A percentile compares a stretch with the other conserved stretches of the same genome.
Conservation (phyloP, 1,284 basidiomycete species). For the Somion occarium region DNA sequence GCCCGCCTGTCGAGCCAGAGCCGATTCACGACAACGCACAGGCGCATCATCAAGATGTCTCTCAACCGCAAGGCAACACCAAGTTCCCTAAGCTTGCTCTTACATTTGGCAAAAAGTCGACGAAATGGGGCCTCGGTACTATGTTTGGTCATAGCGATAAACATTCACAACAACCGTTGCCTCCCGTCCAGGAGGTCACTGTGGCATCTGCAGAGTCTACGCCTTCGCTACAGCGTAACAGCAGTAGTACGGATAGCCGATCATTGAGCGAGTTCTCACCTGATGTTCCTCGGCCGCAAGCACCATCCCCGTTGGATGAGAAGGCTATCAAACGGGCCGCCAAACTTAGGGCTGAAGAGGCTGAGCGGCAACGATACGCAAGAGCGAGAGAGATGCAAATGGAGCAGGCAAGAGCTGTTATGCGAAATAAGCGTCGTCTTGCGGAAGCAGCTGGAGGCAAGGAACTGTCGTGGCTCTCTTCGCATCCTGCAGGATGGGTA, state of each 20-base stretch:
- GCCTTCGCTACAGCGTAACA: conserved; percentile 79
- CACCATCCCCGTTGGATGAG: conserved; percentile 20
- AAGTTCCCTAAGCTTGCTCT: conserved; percentile 54
- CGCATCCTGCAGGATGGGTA: conserved; percentile 32
- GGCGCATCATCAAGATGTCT: conserved; percentile 18
- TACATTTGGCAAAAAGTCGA: conserved; percentile 61
- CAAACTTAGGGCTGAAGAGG: conserved; percentile 78
- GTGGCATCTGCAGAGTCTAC: conserved; percentile 45
- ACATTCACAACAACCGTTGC: conserved; percentile 44
- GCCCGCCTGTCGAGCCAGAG: conserved; percentile 39
- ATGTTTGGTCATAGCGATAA: conserved; percentile 78
- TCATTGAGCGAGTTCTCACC: conserved; percentile 54
- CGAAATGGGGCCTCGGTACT: conserved; percentile 53
- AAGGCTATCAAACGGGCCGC: conserved; percentile 89
- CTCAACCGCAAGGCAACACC: conserved; percentile 34
- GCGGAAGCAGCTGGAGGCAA: conserved; percentile 47
- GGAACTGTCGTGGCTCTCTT: conserved; percentile 40
- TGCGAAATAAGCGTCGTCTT: conserved; percentile 83
- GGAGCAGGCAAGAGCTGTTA: conserved; percentile 92
- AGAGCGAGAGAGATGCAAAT: conserved; percentile 68
- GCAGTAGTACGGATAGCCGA: conserved; percentile 70
- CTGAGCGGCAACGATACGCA: conserved; percentile 83
- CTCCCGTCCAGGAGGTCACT: conserved; percentile 68
- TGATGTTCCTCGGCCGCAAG: conserved; percentile 33
- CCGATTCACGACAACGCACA: conserved; percentile 24